These are phyloP conservation scores for Emiliania huxleyi DNA, from an alignment of 78 protist genomes.

Conservation along the genomic window DNA sequence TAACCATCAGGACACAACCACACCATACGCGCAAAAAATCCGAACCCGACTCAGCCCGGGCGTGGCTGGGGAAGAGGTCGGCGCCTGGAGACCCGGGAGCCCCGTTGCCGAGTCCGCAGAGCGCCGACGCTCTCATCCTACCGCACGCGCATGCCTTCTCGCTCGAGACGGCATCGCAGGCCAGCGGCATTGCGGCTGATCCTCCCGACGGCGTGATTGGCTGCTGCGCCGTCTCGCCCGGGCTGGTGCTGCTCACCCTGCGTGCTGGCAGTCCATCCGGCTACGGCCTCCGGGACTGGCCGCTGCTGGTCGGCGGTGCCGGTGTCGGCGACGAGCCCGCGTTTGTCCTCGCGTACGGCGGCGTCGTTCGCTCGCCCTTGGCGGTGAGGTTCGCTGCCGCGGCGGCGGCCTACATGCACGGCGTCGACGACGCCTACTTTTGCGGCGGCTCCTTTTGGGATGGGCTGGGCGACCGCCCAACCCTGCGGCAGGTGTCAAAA, in stretches of 20 bases:
- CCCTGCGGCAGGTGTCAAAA: no score
- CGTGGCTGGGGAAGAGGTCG: no score
- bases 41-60: no score
- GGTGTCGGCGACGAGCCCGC: background rate
- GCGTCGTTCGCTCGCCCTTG: background rate
- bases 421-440: background rate
- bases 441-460: background rate
- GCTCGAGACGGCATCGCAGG: background rate
- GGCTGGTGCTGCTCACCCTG: background rate
- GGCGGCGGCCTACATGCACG: background rate
- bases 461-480: background rate
- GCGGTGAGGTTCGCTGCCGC: background rate
- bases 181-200: background rate
- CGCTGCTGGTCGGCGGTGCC: background rate
- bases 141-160: background rate
- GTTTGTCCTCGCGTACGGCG: background rate
- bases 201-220: background rate
- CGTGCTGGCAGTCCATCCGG: background rate
- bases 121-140: no score
- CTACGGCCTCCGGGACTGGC: background rate
- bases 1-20: no score
- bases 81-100: no score
- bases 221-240: background rate
- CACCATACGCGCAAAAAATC: no score
- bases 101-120: no score